phyloP scores from a whole-genome alignment of 1,139 yeast species.

The Geotrichum candidum region DNA sequence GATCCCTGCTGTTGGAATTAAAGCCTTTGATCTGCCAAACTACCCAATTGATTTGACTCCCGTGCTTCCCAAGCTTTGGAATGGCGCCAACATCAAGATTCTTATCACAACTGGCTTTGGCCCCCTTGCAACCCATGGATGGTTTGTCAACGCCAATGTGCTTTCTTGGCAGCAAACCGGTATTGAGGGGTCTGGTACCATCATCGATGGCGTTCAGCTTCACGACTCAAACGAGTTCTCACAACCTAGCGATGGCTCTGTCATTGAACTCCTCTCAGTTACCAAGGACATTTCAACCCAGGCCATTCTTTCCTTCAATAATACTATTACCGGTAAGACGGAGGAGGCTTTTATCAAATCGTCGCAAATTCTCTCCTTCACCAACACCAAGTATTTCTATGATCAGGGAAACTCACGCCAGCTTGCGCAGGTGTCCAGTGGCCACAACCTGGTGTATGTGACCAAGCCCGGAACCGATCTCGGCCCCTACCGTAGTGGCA shows the following conservation, averaged over 20 bases:
- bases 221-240: constrained; percentile 4
- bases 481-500: neutral
- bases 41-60: constrained; percentile 63
- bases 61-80: constrained; percentile 58
- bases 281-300: constrained; percentile 11
- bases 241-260: neutral
- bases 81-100: constrained; percentile 27
- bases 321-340: neutral
- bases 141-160: constrained; percentile 64
- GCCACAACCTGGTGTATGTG: constrained; percentile 7
- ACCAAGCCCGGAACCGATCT: constrained; percentile 8
- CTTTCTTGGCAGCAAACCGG: constrained; percentile 50
- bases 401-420: constrained; percentile 2
- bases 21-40: constrained; percentile 65
- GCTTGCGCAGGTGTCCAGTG: constrained; percentile 12
- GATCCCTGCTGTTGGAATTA: constrained; percentile 68
- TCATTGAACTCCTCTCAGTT: constrained; percentile 10
- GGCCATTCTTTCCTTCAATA: constrained; percentile 9
- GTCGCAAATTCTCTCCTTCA: constrained; percentile 11
- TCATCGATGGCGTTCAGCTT: constrained; percentile 3
- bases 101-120: constrained; percentile 54
- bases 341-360: constrained; percentile 13
- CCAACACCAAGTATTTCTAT: constrained; percentile 11
- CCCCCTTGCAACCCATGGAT: constrained; percentile 39
- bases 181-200: constrained; percentile 26